These are phyloP conservation scores for Hippophae gyantsensis DNA, from an alignment of 306 rosid genomes.

Conservation along the genomic window DNA sequence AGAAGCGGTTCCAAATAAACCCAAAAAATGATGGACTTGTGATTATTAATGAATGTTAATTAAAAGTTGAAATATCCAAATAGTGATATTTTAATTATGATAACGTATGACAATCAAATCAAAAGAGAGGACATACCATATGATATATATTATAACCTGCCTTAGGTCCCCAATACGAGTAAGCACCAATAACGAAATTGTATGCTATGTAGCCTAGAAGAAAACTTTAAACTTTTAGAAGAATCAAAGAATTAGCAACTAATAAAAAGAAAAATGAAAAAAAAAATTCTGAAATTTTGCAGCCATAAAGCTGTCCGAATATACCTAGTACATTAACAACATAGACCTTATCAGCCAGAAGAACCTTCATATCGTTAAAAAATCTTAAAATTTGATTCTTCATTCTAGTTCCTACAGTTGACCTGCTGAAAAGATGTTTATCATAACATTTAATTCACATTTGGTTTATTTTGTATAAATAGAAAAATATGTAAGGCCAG, in stretches of 20 bases:
- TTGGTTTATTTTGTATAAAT: background rate
- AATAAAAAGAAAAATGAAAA: constrained; percentile 6
- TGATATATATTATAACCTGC: constrained; percentile 67
- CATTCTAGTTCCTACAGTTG: constrained; percentile 12
- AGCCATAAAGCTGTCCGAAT: constrained; percentile 17
- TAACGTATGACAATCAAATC: background rate
- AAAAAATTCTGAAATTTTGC: background rate
- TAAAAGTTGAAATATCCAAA: no score
- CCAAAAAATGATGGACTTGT: no score
- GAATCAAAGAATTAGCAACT: background rate
- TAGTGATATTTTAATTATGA: no score
- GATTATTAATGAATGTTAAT: no score
- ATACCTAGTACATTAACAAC: constrained; percentile 67
- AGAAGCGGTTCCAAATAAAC: no score
- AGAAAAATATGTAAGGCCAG: background rate
- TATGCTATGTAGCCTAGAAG: constrained; percentile 57
- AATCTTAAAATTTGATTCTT: constrained; percentile 32
- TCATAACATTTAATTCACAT: constrained; percentile 1
- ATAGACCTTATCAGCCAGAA: constrained; percentile 56
- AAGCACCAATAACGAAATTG: constrained; percentile 80
- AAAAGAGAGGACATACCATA: constrained; percentile 43
- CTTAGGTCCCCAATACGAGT: constrained; percentile 92
- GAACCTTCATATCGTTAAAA: constrained; percentile 53
- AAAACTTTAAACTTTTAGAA: constrained; percentile 6
- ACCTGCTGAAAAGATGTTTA: constrained; percentile 27